Evolutionary conservation across 2,329 filamentous ascomycete species (phyloP).

Genomic region (Phyllosticta citribraziliensis): DNA sequence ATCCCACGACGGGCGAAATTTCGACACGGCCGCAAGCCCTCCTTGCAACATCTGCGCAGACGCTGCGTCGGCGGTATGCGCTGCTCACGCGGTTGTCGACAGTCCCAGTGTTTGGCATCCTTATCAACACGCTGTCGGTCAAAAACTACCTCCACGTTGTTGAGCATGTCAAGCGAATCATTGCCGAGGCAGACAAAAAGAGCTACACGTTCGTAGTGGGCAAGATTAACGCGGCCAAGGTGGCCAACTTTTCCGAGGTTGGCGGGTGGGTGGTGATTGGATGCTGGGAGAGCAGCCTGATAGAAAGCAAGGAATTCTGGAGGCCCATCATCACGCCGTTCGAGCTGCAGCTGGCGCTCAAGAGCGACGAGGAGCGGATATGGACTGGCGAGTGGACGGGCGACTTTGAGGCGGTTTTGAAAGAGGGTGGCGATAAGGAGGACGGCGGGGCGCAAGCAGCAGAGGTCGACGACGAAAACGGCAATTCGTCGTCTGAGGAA

Average conservation of each 20-base stretch:
- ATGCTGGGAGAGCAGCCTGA: slow-evolving; percentile 91
- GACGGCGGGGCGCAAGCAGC: slow-evolving; percentile 13
- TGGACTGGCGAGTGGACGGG: slow-evolving; percentile 88
- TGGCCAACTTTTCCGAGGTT: slow-evolving; percentile 92
- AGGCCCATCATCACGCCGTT: slow-evolving; percentile 89
- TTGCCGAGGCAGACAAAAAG: slow-evolving; percentile 79
- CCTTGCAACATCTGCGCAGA: slow-evolving; percentile 42
- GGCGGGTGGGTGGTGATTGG: slow-evolving; percentile 96
- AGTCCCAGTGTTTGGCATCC: slow-evolving; percentile 77
- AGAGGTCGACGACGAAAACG: slow-evolving; percentile 26
- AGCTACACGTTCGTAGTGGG: slow-evolving; percentile 93
- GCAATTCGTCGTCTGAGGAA: slow-evolving; percentile 53
- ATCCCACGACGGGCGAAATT: slow-evolving; percentile 41
- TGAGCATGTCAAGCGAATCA: slow-evolving; percentile 59
- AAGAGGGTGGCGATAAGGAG: slow-evolving; percentile 18
- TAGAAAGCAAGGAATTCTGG: slow-evolving; percentile 85
- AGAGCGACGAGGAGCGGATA: slow-evolving; percentile 62
- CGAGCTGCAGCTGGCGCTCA: slow-evolving; percentile 71
- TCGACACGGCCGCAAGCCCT: slow-evolving; percentile 23
- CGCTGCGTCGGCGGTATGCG: slow-evolving; percentile 77
- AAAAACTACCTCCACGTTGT: slow-evolving; percentile 81
- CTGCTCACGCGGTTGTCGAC: slow-evolving; percentile 72
- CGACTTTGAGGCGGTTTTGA: slow-evolving; percentile 64
- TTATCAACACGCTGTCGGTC: slow-evolving; percentile 91
- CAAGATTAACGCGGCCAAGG: slow-evolving; percentile 88